Evolutionary conservation across 768 basidiomycete genomes (phyloP).

Genomic region (Leccinum variicolor): DNA sequence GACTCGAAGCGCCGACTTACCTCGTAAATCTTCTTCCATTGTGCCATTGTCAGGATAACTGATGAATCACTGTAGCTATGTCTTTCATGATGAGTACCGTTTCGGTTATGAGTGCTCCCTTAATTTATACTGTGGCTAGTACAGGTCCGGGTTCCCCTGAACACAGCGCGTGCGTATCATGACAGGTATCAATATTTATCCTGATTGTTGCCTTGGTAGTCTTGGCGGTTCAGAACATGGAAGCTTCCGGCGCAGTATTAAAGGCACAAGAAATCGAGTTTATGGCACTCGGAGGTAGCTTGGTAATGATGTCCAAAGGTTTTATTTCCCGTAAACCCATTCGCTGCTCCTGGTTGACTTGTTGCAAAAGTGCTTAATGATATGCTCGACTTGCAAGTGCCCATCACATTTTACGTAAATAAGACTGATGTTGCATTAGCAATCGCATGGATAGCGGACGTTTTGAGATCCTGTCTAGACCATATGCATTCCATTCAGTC

Average conservation of each 20-base stretch:
- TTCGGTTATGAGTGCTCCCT: constrained; percentile 5
- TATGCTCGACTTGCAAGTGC: constrained; percentile 71
- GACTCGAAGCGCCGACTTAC: constrained; percentile 83
- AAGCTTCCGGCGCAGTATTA: constrained; percentile 68
- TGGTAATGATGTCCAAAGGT: constrained; percentile 90
- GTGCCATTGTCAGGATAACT: constrained; percentile 1
- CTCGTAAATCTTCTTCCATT: constrained; percentile 49
- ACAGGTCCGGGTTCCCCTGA: constrained; percentile 80
- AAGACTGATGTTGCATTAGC: constrained; percentile 33
- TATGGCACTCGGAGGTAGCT: constrained; percentile 74
- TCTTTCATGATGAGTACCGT: constrained; percentile 67
- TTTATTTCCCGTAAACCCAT: constrained; percentile 9
- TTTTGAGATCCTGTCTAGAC: constrained; percentile 67
- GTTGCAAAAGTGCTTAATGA: constrained; percentile 65
- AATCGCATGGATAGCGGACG: constrained; percentile 86
- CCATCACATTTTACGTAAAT: not conserved
- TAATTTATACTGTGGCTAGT: constrained; percentile 17
- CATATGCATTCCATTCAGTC: constrained; percentile 75
- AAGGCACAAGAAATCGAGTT: constrained; percentile 86
- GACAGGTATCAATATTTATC: not conserved
- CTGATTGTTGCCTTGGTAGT: constrained; percentile 32
- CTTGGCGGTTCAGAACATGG: constrained; percentile 90
- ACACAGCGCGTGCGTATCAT: constrained; percentile 55
- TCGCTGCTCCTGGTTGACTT: constrained; percentile 1
- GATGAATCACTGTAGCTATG: constrained; percentile 44